Conservation (phyloP, 306 rosid genomes). For the Mimosa bimucronata region DNA sequence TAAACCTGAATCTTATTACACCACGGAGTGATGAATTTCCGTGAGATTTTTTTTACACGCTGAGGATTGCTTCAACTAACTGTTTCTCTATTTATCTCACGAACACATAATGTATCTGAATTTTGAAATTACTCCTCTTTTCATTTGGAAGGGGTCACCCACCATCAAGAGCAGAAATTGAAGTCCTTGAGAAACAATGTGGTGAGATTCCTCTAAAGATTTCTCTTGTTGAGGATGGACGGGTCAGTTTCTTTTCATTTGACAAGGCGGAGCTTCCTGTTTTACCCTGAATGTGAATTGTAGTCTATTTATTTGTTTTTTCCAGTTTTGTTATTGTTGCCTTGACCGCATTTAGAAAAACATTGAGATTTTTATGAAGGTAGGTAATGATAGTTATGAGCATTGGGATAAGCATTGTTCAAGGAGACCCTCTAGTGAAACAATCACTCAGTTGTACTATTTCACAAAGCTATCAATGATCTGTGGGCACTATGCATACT, state of each 20-base stretch:
- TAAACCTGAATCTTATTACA: background rate
- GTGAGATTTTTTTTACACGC: constrained; percentile 1
- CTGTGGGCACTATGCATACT: background rate
- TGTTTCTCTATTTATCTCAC: background rate
- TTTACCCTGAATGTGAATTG: constrained; percentile 59
- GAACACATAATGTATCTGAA: background rate
- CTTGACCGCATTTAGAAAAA: background rate
- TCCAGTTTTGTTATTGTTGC: background rate
- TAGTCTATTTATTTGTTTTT: background rate
- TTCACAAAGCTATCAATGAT: background rate
- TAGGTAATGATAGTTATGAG: background rate
- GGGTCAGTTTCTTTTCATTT: constrained; percentile 72
- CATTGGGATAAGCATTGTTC: background rate
- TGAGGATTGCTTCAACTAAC: background rate
- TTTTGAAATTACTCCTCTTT: constrained; percentile 33
- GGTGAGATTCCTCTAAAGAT: constrained; percentile 64
- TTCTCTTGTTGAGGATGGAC: constrained; percentile 67
- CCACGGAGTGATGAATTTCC: constrained; percentile 11
- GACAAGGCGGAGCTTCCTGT: constrained; percentile 67
- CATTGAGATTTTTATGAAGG: background rate
- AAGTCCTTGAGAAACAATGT: constrained; percentile 60
- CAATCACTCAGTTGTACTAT: background rate
- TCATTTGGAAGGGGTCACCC: constrained; percentile 60
- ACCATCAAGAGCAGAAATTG: constrained; percentile 61
- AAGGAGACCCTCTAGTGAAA: background rate